A percentile compares a stretch with the other conserved stretches of the same genome.
Evolutionary conservation across 495 filamentous ascomycete species (phyloP).

Genomic region (Xanthoparmelia taractica): DNA sequence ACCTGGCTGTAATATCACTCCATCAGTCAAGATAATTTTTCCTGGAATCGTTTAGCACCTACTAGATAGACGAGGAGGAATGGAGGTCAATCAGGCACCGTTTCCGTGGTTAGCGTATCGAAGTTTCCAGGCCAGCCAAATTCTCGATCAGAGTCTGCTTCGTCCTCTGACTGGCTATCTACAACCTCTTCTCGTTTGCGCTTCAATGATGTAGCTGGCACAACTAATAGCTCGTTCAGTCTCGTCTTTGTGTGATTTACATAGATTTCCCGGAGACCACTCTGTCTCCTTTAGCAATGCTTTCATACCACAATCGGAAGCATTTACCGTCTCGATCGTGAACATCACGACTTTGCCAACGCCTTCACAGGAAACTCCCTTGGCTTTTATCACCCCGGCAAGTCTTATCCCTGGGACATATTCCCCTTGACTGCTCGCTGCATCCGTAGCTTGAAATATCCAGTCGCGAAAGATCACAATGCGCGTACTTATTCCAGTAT

Average conservation of each 20-base stretch:
- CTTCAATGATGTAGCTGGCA: slow-evolving; percentile 27
- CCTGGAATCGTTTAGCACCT: not conserved
- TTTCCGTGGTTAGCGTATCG: not conserved
- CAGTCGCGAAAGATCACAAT: slow-evolving; percentile 67
- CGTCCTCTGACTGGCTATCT: slow-evolving; percentile 44
- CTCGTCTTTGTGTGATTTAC: slow-evolving; percentile 10
- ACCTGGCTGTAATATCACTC: not conserved
- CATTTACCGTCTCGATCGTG: slow-evolving; percentile 34
- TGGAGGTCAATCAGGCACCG: not conserved
- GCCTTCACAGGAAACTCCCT: slow-evolving; percentile 32
- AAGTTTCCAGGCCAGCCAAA: slow-evolving; percentile 24
- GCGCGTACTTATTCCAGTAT: slow-evolving; percentile 55
- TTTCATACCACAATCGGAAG: not conserved
- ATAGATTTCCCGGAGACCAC: slow-evolving; percentile 29
- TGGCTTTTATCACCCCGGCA: slow-evolving; percentile 42
- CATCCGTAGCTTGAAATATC: slow-evolving; percentile 23
- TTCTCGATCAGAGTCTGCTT: slow-evolving; percentile 34
- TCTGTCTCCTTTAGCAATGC: slow-evolving; percentile 24
- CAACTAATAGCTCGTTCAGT: not conserved
- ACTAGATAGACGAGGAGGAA: not conserved
- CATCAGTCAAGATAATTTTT: not conserved
- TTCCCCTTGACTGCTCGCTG: slow-evolving; percentile 16
- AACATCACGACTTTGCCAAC: slow-evolving; percentile 37
- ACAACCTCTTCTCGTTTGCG: slow-evolving; percentile 46
- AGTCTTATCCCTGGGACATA: slow-evolving; percentile 26